Evolutionary conservation across 768 basidiomycete genomes (phyloP).

Genomic region (Imleria badia): DNA sequence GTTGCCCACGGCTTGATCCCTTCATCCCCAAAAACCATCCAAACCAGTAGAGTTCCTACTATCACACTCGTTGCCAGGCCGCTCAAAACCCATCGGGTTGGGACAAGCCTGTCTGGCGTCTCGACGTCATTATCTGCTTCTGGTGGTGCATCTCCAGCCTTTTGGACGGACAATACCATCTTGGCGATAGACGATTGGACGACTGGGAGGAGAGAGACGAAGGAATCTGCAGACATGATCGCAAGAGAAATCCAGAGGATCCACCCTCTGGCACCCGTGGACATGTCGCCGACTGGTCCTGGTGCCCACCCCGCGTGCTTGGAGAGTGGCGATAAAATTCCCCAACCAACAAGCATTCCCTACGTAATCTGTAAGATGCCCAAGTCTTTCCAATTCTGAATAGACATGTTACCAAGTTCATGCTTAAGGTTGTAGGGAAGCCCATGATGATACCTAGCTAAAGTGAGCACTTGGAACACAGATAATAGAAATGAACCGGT

Average conservation of each 20-base stretch:
- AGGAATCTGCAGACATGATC: slow-evolving; percentile 91
- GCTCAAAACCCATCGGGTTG: slow-evolving; percentile 68
- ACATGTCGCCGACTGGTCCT: slow-evolving; percentile 85
- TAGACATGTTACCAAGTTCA: slow-evolving; percentile 70
- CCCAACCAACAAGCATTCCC: slow-evolving; percentile 99
- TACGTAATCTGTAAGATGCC: slow-evolving; percentile 29
- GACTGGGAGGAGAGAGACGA: slow-evolving; percentile 84
- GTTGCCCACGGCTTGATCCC: slow-evolving; percentile 97
- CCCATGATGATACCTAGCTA: slow-evolving; percentile 94
- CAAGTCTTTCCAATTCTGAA: background rate
- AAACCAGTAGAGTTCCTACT: slow-evolving; percentile 77
- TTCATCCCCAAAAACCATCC: slow-evolving; percentile 85
- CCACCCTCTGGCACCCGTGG: slow-evolving; percentile 89
- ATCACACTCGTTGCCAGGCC: slow-evolving; percentile 65
- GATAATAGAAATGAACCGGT: background rate
- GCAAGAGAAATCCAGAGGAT: slow-evolving; percentile 96
- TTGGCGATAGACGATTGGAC: slow-evolving; percentile 48
- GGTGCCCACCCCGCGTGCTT: slow-evolving; percentile 89
- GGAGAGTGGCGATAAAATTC: slow-evolving; percentile 83
- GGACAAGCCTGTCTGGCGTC: slow-evolving; percentile 77
- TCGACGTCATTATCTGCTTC: slow-evolving; percentile 65
- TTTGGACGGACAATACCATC: slow-evolving; percentile 32
- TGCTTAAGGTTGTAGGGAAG: slow-evolving; percentile 88
- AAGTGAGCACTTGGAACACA: background rate
- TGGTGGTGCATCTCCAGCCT: slow-evolving; percentile 19